phyloP scores from a whole-genome alignment of 805 yeast species.

The Alloascoidea hylecoeti region DNA sequence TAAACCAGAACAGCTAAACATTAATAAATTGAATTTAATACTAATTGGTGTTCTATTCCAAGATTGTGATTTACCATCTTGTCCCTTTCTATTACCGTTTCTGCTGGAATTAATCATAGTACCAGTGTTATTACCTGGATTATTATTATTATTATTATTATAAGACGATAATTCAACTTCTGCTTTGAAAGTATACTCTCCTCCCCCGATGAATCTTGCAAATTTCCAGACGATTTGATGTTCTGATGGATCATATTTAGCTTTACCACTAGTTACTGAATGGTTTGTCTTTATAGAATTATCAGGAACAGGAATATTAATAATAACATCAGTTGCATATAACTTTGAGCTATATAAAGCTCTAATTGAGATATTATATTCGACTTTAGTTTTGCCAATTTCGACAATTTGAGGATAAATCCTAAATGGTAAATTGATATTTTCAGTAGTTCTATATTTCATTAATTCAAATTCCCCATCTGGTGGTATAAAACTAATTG shows the following conservation, averaged over 20 bases:
- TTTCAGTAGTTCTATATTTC: constrained; percentile 49
- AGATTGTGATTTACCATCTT: constrained; percentile 9
- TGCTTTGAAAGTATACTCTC: constrained; percentile 46
- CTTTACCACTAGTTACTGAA: constrained; percentile 45
- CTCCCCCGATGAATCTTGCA: constrained; percentile 50
- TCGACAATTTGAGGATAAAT: constrained; percentile 40
- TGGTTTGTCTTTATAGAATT: constrained; percentile 34
- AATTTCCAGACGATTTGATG: constrained; percentile 57
- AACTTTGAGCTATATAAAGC: constrained; percentile 46
- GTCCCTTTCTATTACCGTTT: not conserved
- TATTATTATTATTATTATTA: constrained; percentile 5
- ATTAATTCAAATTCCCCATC: constrained; percentile 79
- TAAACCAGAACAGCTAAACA: constrained; percentile 69
- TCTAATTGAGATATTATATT: constrained; percentile 44
- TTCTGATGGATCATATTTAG: constrained; percentile 54
- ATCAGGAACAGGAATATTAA: constrained; percentile 60
- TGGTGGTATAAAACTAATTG: constrained; percentile 70
- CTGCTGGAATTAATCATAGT: constrained; percentile 2
- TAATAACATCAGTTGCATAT: constrained; percentile 45
- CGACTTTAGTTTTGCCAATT: constrained; percentile 29
- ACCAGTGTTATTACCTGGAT: constrained; percentile 5
- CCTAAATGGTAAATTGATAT: constrained; percentile 56
- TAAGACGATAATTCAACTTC: constrained; percentile 25
- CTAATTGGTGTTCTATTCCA: constrained; percentile 74
- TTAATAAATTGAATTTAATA: constrained; percentile 50